A percentile compares a stretch with the other conserved stretches of the same genome.
These are phyloP conservation scores for Boletus speciosus DNA, from an alignment of 768 basidiomycete species.

Conservation along the genomic window DNA sequence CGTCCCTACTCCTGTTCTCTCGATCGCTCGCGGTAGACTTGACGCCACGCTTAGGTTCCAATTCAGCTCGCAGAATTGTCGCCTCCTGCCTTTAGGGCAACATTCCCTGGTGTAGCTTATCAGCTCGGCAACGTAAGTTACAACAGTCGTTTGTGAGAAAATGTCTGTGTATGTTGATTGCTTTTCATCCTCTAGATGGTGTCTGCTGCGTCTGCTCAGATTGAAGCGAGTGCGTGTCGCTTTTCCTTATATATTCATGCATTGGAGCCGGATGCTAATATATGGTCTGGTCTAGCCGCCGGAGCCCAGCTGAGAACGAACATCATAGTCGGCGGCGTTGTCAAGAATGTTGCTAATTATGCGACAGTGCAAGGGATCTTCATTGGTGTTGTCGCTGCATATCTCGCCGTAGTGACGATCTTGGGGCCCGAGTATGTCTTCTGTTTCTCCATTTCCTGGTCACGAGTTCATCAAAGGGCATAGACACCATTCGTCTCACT, in stretches of 20 bases:
- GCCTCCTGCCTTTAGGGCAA: constrained; percentile 85
- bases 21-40: background rate
- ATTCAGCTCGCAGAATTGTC: constrained; percentile 82
- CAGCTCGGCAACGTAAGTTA: constrained; percentile 65
- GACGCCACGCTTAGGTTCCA: constrained; percentile 45
- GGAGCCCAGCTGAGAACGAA: constrained; percentile 52
- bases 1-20: constrained; percentile 23
- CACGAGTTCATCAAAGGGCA: background rate
- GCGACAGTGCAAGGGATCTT: constrained; percentile 85
- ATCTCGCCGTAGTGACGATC: constrained; percentile 69
- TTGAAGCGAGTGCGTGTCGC: constrained; percentile 24
- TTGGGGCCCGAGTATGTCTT: constrained; percentile 71
- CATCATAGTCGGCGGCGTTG: constrained; percentile 38
- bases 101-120: constrained; percentile 83
- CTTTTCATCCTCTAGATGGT: constrained; percentile 44
- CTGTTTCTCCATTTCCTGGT: background rate
- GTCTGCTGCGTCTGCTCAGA: constrained; percentile 67
- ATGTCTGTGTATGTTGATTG: background rate
- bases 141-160: background rate
- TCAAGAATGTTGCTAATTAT: constrained; percentile 54
- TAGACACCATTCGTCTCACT: constrained; percentile 72
- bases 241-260: background rate
- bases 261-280: background rate
- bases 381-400: constrained; percentile 77
- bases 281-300: constrained; percentile 42